These are phyloP conservation scores for Pseudohyphozyma bogoriensis DNA, from an alignment of 768 basidiomycete species.

Conservation along the genomic window DNA sequence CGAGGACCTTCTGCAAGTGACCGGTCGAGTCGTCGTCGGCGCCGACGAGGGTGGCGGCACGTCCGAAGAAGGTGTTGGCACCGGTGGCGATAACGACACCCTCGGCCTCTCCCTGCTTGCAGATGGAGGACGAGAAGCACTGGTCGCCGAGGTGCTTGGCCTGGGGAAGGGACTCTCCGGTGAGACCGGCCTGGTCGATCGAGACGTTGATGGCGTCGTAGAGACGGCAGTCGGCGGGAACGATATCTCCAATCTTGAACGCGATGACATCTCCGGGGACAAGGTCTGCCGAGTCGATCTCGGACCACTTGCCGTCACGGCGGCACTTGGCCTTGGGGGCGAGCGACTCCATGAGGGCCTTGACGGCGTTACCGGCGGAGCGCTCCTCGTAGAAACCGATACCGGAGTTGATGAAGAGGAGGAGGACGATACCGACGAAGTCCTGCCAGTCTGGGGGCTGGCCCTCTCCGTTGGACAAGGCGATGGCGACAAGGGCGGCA, in stretches of 20 bases:
- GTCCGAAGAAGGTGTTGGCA: conserved; percentile 95
- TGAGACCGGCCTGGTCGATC: conserved; percentile 95
- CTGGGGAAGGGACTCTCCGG: conserved; percentile 90
- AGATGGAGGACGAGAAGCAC: conserved; percentile 97
- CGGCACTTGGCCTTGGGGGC: conserved; percentile 94
- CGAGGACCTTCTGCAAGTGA: conserved; percentile 65
- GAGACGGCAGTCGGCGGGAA: conserved; percentile 94
- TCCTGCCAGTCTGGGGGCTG: conserved; percentile 91
- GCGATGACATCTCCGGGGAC: conserved; percentile 93
- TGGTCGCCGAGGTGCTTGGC: conserved; percentile 88
- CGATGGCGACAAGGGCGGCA: conserved; percentile 77
- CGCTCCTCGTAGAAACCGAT: conserved; percentile 98
- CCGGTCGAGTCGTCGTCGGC: conserved; percentile 96
- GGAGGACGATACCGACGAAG: conserved; percentile 88
- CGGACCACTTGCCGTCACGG: conserved; percentile 71
- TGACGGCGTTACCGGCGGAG: conserved; percentile 96
- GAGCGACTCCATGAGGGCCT: conserved; percentile 98
- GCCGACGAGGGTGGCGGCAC: conserved; percentile 92
- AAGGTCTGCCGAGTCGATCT: conserved; percentile 79
- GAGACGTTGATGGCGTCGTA: conserved; percentile 94
- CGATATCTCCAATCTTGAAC: conserved; percentile 99
- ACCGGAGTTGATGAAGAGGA: conserved; percentile 80
- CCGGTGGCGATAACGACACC: conserved; percentile 98
- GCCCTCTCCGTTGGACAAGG: conserved; percentile 80
- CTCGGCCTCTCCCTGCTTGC: conserved; percentile 98